These are phyloP conservation scores for Suillus luteus DNA, from an alignment of 768 basidiomycete species.

Conservation along the genomic window DNA sequence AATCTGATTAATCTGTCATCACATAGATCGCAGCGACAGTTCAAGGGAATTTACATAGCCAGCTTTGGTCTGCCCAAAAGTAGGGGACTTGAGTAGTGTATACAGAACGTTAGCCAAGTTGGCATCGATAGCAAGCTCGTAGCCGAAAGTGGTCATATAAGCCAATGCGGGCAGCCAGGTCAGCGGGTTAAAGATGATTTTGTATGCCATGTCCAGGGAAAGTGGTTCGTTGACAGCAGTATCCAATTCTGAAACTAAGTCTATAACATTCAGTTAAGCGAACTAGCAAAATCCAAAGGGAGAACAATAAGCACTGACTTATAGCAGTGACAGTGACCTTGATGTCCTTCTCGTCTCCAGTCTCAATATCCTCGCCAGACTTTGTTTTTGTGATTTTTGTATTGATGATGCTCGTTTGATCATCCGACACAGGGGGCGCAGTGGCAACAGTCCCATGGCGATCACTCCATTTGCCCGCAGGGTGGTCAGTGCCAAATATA, in stretches of 20 bases:
- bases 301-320: slow-evolving; percentile 7
- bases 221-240: slow-evolving; percentile 48
- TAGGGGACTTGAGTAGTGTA: slow-evolving; percentile 36
- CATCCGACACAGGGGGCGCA: slow-evolving; percentile 10
- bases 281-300: background rate
- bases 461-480: slow-evolving; percentile 53
- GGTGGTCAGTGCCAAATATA: slow-evolving; percentile 54
- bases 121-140: slow-evolving; percentile 58
- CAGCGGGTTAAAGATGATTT: slow-evolving; percentile 42
- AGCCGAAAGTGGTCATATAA: slow-evolving; percentile 58
- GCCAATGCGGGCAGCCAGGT: slow-evolving; percentile 59
- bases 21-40: slow-evolving; percentile 19
- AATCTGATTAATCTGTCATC: slow-evolving; percentile 19
- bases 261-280: slow-evolving; percentile 10
- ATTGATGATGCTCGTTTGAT: slow-evolving; percentile 12
- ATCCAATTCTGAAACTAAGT: slow-evolving; percentile 39
- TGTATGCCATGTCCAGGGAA: slow-evolving; percentile 33
- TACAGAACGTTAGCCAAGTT: slow-evolving; percentile 51
- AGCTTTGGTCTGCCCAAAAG: slow-evolving; percentile 50
- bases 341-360: slow-evolving; percentile 31
- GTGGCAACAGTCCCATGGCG: slow-evolving; percentile 43
- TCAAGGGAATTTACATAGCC: slow-evolving; percentile 47
- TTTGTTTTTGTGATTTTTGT: slow-evolving; percentile 21
- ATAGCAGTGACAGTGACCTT: slow-evolving; percentile 22
- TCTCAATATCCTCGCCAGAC: slow-evolving; percentile 25